Evolutionary conservation across 352 stramenopile species (phyloP), one percentile per base, ranked within the genome.

Genomic region (Phytophthora lateralis): DNA sequence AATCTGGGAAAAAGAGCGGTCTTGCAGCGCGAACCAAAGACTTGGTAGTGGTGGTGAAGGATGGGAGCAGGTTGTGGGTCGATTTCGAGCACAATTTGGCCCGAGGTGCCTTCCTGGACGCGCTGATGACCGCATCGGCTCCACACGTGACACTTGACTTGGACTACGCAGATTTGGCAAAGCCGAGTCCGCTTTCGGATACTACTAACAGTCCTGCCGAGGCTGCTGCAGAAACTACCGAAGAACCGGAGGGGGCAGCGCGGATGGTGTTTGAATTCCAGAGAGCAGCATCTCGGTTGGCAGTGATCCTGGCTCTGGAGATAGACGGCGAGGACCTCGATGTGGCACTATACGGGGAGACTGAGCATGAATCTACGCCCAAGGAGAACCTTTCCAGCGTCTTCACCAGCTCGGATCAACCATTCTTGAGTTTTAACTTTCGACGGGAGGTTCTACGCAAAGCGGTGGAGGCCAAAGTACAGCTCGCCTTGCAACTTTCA

Each of bases 41-140:
- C 20, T 48, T 79, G 41, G 26, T 85, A 0, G 46, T 82, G 1
- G 51, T 67, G 20, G 39, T 67, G n/a, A 55, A 60, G 38, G 46
- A 71, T 30, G 39, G 39, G 27, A 57, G 48, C 24, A 52, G 41
- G 29, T 53, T 85, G 10, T 78, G 73, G 68, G 46, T 85, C 37
- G 73, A 80, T 21, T 85, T 85, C 20, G 76, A 85, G 47, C 76
- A 85, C 63, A 85, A 85, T 48, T 55, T 80, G 6, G 63, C 62
- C 11, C 70, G 76, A 35, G 76, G 73, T 5, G 60, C 59, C 17
- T 82, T 85, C 45, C 59, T 85, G 6, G 76, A 85, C 26, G 73
- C 71, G 3, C 55, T 85, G 2, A 79, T 69, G 44, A 30, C 55
- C 4, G 38, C 55, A 11, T 65, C 66, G 6, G 38, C 52, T 0